Evolutionary conservation across 352 stramenopile species (phyloP).

Genomic region (Pythium insidiosum): DNA sequence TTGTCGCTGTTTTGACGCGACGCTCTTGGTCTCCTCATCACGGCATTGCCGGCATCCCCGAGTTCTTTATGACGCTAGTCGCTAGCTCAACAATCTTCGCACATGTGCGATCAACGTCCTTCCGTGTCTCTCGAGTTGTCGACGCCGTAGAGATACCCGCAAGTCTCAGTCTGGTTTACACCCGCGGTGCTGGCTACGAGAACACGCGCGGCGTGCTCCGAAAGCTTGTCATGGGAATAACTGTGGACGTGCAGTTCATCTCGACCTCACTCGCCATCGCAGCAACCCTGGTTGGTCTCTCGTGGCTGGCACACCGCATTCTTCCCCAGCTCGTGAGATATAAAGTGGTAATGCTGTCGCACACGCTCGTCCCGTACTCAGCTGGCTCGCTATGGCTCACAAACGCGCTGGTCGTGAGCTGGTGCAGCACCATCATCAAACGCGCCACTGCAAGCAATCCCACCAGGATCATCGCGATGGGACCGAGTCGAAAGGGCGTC

Average conservation of each 20-base stretch:
- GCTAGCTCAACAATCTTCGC: slow-evolving; percentile 10
- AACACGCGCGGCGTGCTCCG: background rate
- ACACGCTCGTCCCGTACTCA: slow-evolving; percentile 6
- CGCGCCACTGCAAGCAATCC: background rate
- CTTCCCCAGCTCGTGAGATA: background rate
- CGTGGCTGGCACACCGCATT: background rate
- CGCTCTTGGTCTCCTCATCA: slow-evolving; percentile 5
- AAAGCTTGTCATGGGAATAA: slow-evolving; percentile 1
- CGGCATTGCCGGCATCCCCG: slow-evolving; percentile 12
- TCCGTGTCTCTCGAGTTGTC: slow-evolving; percentile 1
- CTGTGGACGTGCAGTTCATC: slow-evolving; percentile 6
- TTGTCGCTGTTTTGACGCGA: slow-evolving; percentile 3
- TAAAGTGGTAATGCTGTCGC: slow-evolving; percentile 1
- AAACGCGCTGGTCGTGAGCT: slow-evolving; percentile 12
- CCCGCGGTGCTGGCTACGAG: background rate
- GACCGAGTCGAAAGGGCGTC: too few species aligned
- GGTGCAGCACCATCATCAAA: slow-evolving; percentile 1
- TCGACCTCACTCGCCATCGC: background rate
- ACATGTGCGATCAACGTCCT: slow-evolving; percentile 1
- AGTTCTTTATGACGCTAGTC: slow-evolving; percentile 18
- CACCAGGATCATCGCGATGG: background rate
- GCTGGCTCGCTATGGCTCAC: slow-evolving; percentile 7
- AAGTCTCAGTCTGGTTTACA: background rate
- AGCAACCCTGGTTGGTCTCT: background rate
- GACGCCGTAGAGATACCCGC: slow-evolving; percentile 2